Percentiles rank a stretch among this genome's conserved stretches.
Conservation (phyloP, 106 monocot species). For the Cymbidium sinense region DNA sequence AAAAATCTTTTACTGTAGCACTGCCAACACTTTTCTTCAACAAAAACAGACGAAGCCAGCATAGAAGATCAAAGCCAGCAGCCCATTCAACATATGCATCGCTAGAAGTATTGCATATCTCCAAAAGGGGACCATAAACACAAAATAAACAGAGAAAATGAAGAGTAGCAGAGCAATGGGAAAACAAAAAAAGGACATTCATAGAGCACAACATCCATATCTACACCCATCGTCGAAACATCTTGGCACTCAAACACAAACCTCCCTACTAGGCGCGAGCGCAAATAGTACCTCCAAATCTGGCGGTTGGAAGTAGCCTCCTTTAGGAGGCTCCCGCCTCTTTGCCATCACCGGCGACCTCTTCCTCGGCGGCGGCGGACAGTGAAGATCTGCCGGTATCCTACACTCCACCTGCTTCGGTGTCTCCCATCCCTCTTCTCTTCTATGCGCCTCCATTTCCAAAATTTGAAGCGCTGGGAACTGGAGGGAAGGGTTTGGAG, state of each 20-base stretch:
- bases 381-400: constrained; percentile 31
- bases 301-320: constrained; percentile 57
- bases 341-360: constrained; percentile 16
- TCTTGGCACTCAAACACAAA: constrained; percentile 29
- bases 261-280: constrained; percentile 31
- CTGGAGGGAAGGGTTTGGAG: constrained; percentile 6
- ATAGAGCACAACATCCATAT: background rate
- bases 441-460: background rate
- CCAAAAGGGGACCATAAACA: background rate
- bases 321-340: constrained; percentile 38
- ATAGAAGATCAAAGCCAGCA: background rate
- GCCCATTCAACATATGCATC: background rate
- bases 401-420: constrained; percentile 48
- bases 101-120: background rate
- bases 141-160: background rate
- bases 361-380: constrained; percentile 52
- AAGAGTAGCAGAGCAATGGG: background rate
- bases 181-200: background rate
- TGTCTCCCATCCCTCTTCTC: constrained; percentile 51
- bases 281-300: constrained; percentile 51
- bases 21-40: too few relatives aligned
- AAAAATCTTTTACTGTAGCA: too few relatives aligned
- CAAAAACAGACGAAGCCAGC: too few relatives aligned
- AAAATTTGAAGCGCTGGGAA: constrained; percentile 10
- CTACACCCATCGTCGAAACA: background rate